These are phyloP conservation scores for Cicer yamashitae DNA, from an alignment of 306 rosid species.

Conservation along the genomic window DNA sequence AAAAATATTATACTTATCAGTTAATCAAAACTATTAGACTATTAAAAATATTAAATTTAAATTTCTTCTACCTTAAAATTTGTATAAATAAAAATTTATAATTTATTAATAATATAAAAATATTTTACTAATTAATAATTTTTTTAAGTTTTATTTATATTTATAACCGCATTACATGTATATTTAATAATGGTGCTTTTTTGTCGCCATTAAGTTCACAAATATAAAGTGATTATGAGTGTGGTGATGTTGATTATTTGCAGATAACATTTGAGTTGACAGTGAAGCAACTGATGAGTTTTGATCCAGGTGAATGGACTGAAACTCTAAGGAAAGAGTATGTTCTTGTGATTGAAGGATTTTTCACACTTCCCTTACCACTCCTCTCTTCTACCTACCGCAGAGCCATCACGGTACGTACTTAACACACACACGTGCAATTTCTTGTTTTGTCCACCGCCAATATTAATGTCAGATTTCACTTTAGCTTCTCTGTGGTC, in stretches of 20 bases:
- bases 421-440: neutral
- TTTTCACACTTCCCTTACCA: constrained; percentile 81
- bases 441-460: neutral
- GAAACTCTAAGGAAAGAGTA: constrained; percentile 84
- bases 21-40: too few species aligned
- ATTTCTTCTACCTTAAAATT: too few species aligned
- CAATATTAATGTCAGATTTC: neutral
- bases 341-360: constrained; percentile 93
- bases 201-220: too few species aligned
- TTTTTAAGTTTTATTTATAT: too few species aligned
- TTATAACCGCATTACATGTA: too few species aligned
- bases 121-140: too few species aligned
- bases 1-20: too few species aligned
- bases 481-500: too few species aligned
- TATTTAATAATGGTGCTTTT: too few species aligned
- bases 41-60: too few species aligned
- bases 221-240: neutral
- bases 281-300: constrained; percentile 96
- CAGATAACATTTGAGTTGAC: constrained; percentile 99
- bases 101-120: too few species aligned
- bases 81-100: too few species aligned
- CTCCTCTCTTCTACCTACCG: constrained; percentile 85
- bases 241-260: constrained; percentile 30
- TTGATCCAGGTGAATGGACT: constrained; percentile 92
- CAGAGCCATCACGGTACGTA: constrained; percentile 71